Evolutionary conservation across 73 alveolate species (phyloP), one percentile per base, ranked within the genome.

Genomic region (Paramecium octaurelia): DNA sequence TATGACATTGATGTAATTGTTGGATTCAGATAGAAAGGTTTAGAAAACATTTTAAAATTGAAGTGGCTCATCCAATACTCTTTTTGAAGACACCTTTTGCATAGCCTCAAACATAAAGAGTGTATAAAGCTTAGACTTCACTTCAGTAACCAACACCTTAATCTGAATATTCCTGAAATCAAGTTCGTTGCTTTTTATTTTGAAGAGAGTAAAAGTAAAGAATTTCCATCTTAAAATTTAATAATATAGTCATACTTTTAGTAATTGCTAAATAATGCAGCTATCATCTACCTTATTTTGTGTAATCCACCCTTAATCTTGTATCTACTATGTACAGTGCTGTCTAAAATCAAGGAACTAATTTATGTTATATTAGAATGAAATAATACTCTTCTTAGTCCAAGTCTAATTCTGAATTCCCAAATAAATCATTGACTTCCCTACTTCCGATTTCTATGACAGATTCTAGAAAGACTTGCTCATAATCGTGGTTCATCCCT

Each of bases 1-100:
- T 16, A 80, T 80, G 44, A 73, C 31, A 46, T 80, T 80, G 21
- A 80, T 80, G 14, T 44, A 80, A 80, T 80, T 80, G 48, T 80
- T 80, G 24, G 91, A 80, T 48, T 80, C 91, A 80, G 91, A 44
- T 0, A 80, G 91, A 80, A 80, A 80, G 10, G 91, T 46, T 20
- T 27, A 31, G 34, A 80, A 80, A 11, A 80, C 75, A 48, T 80
- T 80, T 20, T 48, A 44, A 80, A 44, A 80, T 80, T 80, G n/a
- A 44, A 44, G 43, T 43, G 91, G 91, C 14, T 80, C 91, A 48
- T 80, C 91, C 21, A 80, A 20, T 2, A 44, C 48, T 80, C 73
- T 80, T 80, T 35, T 80, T 23, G 75, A 10, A 21, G 70, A 80
- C 3, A 23, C 38, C 16, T 73, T 42, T 42, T 42, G 31, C 3